These are phyloP conservation scores for Puccinia brachypodii DNA, from an alignment of 1,284 basidiomycete species.

Conservation along the genomic window DNA sequence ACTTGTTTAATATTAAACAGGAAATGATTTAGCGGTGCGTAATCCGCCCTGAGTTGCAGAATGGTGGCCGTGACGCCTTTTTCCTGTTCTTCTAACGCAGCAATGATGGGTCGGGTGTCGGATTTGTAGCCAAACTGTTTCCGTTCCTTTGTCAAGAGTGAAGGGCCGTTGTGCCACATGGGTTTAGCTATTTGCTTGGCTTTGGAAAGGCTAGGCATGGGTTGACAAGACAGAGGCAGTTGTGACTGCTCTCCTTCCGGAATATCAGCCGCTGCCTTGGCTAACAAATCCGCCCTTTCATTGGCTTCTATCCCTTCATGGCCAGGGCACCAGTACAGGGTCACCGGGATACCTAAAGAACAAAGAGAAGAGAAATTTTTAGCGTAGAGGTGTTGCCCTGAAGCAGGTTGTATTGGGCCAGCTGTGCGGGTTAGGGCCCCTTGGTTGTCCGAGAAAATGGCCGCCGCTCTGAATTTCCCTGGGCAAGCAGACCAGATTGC, in stretches of 20 bases:
- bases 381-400: conserved; percentile 1
- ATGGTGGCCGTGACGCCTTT: conserved; percentile 3
- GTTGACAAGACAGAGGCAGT: too few species aligned
- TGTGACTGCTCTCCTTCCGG: not conserved
- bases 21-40: conserved; percentile 3
- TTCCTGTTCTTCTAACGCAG: not conserved
- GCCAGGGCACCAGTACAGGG: not conserved
- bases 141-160: not conserved
- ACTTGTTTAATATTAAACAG: not conserved
- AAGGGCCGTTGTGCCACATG: not conserved
- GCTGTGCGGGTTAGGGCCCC: not conserved
- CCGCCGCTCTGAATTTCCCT: not conserved
- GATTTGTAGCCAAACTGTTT: not conserved
- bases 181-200: not conserved
- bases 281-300: not conserved
- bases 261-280: not conserved
- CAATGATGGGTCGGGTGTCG: not conserved
- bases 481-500: not conserved
- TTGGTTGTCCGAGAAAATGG: conserved; percentile 15
- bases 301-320: not conserved
- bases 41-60: conserved; percentile 3
- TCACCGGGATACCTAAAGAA: not conserved
- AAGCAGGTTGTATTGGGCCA: not conserved
- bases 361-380: not conserved
- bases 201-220: not conserved